These are phyloP conservation scores for Dothiorella sarmentorum DNA, from an alignment of 2,329 filamentous ascomycete species.

Conservation along the genomic window DNA sequence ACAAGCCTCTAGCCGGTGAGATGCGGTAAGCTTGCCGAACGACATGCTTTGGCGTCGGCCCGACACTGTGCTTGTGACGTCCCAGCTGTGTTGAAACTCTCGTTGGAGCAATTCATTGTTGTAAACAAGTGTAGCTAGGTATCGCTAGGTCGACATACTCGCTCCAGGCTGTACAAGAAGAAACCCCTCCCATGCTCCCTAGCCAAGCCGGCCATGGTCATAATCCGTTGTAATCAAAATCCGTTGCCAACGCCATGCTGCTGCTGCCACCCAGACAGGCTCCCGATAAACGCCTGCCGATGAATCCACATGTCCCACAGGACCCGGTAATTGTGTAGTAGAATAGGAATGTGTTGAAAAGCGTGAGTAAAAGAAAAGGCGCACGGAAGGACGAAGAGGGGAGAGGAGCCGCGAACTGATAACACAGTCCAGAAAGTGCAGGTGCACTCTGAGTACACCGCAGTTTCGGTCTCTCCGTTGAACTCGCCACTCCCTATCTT, in stretches of 20 bases:
- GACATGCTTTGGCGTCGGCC: neutral
- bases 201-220: neutral
- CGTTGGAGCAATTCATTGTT: no score
- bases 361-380: neutral
- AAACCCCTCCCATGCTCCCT: neutral
- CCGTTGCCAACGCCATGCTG: conserved; percentile 29
- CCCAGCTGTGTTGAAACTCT: no score
- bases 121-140: neutral
- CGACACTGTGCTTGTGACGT: neutral
- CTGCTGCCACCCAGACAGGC: conserved; percentile 15
- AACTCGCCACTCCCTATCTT: conserved; percentile 20
- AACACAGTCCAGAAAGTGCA: neutral
- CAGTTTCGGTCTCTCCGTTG: no score
- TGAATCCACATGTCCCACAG: neutral
- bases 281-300: conserved; percentile 17
- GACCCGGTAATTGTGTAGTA: neutral
- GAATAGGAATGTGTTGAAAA: neutral
- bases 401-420: neutral
- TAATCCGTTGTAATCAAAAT: neutral
- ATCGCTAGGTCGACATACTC: neutral
- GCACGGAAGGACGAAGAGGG: neutral
- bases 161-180: neutral
- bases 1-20: neutral
- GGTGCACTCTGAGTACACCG: no score
- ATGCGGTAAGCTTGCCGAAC: conserved; percentile 1